Conservation (phyloP, 2,329 filamentous ascomycete species). For the Cladosporium phlei region DNA sequence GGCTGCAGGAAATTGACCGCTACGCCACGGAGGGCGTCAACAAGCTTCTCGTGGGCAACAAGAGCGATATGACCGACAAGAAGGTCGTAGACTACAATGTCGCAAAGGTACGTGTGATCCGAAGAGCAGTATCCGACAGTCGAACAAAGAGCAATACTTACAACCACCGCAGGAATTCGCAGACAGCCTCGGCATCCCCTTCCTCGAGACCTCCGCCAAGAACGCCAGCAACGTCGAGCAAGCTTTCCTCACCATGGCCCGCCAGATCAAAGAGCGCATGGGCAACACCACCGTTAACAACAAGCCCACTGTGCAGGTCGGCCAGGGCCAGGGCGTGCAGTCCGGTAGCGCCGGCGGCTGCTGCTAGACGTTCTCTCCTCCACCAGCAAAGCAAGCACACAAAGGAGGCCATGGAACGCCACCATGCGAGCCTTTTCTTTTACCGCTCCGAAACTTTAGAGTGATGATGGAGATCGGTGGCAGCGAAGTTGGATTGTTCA, state of each 20-base stretch:
- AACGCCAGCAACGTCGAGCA: constrained; percentile 99
- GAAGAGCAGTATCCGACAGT: background rate
- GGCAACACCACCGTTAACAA: constrained; percentile 95
- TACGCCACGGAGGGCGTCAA: constrained; percentile 99
- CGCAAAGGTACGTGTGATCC: constrained; percentile 70
- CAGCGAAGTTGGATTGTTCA: constrained; percentile 11
- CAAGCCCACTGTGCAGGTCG: constrained; percentile 96
- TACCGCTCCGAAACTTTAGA: no score
- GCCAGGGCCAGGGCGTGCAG: constrained; percentile 89
- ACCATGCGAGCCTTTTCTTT: no score
- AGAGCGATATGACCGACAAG: constrained; percentile 99
- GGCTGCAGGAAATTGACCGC: constrained; percentile 98
- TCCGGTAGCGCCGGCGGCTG: constrained; percentile 79
- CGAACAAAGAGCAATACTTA: constrained; percentile 17
- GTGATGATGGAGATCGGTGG: background rate
- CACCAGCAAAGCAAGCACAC: background rate
- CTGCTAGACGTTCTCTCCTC: constrained; percentile 61
- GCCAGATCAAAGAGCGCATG: constrained; percentile 99
- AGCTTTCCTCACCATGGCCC: constrained; percentile 98
- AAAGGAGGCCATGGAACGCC: no score
- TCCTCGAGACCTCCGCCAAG: constrained; percentile 99
- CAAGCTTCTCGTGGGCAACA: constrained; percentile 99
- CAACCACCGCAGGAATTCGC: constrained; percentile 75
- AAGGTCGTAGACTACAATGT: constrained; percentile 99
- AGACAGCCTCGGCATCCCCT: constrained; percentile 96